These are phyloP conservation scores for Phaffia tasmanica DNA, from an alignment of 768 basidiomycete species.

Conservation along the genomic window DNA sequence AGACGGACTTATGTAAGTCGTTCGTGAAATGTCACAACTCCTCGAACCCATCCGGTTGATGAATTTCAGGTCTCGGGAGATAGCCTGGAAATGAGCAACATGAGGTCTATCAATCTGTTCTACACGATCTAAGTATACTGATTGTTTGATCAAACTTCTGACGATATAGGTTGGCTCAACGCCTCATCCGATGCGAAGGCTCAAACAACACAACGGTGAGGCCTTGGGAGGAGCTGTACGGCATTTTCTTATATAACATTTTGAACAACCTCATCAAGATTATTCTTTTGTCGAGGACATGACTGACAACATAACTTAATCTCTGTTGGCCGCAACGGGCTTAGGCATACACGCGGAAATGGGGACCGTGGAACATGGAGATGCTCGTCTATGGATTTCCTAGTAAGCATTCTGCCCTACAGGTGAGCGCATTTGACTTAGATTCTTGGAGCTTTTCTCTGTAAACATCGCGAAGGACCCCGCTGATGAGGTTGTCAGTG, in stretches of 20 bases:
- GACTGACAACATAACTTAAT: background rate
- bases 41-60: background rate
- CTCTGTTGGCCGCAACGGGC: background rate
- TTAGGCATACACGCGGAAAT: constrained; percentile 26
- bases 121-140: background rate
- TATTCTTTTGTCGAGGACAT: background rate
- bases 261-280: background rate
- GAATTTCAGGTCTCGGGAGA: background rate
- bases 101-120: background rate
- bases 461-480: too few relatives aligned
- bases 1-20: constrained; percentile 52
- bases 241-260: background rate
- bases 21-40: background rate
- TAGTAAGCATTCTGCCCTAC: constrained; percentile 56
- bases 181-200: constrained; percentile 39
- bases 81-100: background rate
- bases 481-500: too few relatives aligned
- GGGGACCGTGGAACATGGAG: constrained; percentile 49
- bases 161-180: constrained; percentile 39
- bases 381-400: constrained; percentile 79
- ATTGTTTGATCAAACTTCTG: background rate
- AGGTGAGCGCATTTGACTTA: constrained; percentile 31
- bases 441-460: background rate
- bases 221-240: constrained; percentile 41
- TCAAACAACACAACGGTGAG: constrained; percentile 70